Conservation (phyloP, 768 basidiomycete species). For the Asterophora lycoperdoides region DNA sequence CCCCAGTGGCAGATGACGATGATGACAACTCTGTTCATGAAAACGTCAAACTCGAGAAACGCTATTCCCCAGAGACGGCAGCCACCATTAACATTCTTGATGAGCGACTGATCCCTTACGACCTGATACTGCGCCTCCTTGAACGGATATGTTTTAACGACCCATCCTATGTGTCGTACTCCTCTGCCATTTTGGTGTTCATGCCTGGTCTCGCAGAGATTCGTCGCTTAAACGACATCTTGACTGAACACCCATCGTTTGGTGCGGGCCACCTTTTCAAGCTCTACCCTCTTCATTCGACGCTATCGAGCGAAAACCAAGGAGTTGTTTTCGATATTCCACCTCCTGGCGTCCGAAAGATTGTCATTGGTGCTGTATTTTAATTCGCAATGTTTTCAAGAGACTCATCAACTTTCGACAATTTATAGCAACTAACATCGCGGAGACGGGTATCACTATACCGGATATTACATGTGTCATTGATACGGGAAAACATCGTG, state of each 20-base stretch:
- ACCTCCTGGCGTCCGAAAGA: constrained; percentile 77
- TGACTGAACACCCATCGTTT: constrained; percentile 73
- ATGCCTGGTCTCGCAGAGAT: constrained; percentile 96
- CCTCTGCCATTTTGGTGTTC: constrained; percentile 83
- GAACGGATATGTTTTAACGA: constrained; percentile 81
- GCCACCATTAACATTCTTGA: constrained; percentile 82
- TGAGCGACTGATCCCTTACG: constrained; percentile 86
- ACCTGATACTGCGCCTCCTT: constrained; percentile 79
- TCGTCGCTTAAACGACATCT: constrained; percentile 76
- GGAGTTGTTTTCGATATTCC: constrained; percentile 87
- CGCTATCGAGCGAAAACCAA: constrained; percentile 88
- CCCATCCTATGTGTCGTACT: constrained; percentile 46
- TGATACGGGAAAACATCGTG: constrained; percentile 89
- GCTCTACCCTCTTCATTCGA: constrained; percentile 87
- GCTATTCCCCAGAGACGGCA: constrained; percentile 74
- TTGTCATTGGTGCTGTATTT: constrained; percentile 74
- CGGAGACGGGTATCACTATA: constrained; percentile 97
- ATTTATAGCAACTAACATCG: constrained; percentile 76
- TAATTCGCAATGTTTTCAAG: neutral
- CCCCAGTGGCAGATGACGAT: constrained; percentile 56
- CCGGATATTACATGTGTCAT: constrained; percentile 97
- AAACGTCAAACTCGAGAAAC: constrained; percentile 61
- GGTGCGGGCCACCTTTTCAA: constrained; percentile 59
- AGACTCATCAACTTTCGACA: constrained; percentile 2
- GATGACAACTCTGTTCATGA: constrained; percentile 48